phyloP scores from a whole-genome alignment of 352 stramenopile genomes.

The Globisporangium perplexum region DNA sequence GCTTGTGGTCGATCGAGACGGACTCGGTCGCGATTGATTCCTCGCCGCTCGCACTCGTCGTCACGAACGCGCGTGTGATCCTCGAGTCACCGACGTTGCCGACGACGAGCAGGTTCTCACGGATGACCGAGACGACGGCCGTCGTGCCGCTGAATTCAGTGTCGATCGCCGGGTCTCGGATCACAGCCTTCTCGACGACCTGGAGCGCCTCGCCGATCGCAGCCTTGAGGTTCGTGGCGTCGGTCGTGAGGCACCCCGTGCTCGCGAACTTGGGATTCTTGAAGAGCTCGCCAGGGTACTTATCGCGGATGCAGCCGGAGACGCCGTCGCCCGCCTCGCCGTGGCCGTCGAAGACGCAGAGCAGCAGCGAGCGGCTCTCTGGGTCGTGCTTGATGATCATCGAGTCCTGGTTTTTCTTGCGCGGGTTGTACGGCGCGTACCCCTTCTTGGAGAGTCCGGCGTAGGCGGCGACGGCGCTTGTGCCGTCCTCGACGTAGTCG shows the following conservation, averaged over 20 bases:
- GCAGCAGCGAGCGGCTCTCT: constrained; percentile 89
- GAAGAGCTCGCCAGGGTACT: constrained; percentile 89
- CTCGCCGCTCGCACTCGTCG: constrained; percentile 20
- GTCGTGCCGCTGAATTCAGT: constrained; percentile 91
- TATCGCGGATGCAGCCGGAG: constrained; percentile 84
- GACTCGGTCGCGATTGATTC: constrained; percentile 39
- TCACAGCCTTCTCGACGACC: constrained; percentile 72
- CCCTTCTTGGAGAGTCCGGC: constrained; percentile 78
- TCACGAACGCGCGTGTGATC: constrained; percentile 84
- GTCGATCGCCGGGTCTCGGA: constrained; percentile 90
- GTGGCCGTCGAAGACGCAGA: constrained; percentile 96
- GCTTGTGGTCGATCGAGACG: constrained; percentile 98
- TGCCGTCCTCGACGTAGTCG: constrained; percentile 59
- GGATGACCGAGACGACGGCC: constrained; percentile 65
- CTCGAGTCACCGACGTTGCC: constrained; percentile 98
- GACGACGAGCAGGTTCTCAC: constrained; percentile 85
- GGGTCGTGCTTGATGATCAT: constrained; percentile 94
- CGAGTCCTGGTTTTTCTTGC: constrained; percentile 98
- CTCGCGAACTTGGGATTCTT: constrained; percentile 79
- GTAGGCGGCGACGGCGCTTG: constrained; percentile 55
- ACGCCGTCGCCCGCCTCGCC: constrained; percentile 94
- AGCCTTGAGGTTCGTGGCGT: constrained; percentile 49
- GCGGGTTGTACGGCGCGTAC: constrained; percentile 91
- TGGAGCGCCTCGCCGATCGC: constrained; percentile 52
- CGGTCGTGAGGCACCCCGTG: constrained; percentile 42